Evolutionary conservation across 352 stramenopile genomes (phyloP).

Genomic region (Discostella stelligera): DNA sequence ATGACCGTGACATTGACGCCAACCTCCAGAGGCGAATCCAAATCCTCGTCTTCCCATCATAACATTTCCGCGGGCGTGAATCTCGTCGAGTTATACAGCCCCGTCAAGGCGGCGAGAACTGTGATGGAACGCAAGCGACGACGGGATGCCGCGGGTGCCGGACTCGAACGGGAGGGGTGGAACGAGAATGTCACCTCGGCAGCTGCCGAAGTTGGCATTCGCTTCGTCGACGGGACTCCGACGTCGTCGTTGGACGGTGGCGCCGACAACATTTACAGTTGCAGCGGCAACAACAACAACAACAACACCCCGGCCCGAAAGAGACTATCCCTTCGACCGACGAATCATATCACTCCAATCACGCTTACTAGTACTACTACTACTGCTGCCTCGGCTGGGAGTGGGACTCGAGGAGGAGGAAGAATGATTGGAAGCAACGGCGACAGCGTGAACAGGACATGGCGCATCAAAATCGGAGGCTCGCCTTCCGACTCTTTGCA

Average conservation of each 20-base stretch:
- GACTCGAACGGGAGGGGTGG: too few species aligned
- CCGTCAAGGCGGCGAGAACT: not conserved
- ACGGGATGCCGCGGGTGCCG: not conserved
- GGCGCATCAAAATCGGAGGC: constrained; percentile 7
- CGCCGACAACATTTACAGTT: too few species aligned
- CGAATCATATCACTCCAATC: not conserved
- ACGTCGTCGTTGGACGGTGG: not conserved
- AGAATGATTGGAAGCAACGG: too few species aligned
- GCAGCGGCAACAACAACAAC: not conserved
- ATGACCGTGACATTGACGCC: not conserved
- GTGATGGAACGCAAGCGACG: not conserved
- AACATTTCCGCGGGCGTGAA: not conserved
- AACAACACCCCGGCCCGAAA: not conserved
- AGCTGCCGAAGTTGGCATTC: not conserved
- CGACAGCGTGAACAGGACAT: not conserved
- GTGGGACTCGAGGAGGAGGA: not conserved
- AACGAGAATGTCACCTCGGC: too few species aligned
- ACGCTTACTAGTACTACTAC: not conserved
- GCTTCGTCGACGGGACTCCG: not conserved
- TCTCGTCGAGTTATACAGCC: constrained; percentile 9
- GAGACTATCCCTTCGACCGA: not conserved
- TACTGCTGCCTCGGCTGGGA: not conserved
- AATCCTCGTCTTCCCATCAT: not conserved
- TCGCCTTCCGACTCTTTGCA: not conserved
- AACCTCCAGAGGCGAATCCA: not conserved